Conservation (phyloP, 2,329 filamentous ascomycete genomes). For the Botrytis aclada region DNA sequence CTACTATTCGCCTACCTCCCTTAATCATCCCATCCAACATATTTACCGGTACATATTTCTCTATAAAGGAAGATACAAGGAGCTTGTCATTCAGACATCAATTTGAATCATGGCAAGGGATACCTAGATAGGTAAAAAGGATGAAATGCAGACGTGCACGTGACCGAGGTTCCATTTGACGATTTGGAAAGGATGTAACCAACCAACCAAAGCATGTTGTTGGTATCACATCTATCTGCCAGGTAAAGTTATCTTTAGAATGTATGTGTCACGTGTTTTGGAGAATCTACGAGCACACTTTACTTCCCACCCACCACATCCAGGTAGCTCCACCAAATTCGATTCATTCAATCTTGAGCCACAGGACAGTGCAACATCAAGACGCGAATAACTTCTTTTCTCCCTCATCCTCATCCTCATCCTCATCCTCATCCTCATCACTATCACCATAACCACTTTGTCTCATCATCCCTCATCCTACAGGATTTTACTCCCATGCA, state of each 20-base stretch:
- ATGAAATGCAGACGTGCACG: neutral
- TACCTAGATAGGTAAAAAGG: neutral
- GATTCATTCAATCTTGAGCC: neutral
- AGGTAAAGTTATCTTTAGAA: neutral
- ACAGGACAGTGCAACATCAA: neutral
- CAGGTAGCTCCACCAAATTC: no score
- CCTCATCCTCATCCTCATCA: no score
- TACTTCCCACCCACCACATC: no score
- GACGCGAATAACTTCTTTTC: neutral
- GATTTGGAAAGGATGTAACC: neutral
- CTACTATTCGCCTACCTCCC: neutral
- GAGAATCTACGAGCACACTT: neutral
- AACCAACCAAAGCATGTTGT: no score
- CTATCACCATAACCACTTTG: neutral
- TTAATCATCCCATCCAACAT: no score
- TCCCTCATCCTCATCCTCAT: no score
- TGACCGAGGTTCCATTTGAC: neutral
- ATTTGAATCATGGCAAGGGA: neutral
- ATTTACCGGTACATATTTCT: no score
- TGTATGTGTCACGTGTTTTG: neutral
- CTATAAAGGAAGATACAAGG: no score
- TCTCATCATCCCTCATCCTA: neutral
- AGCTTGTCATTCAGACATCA: no score
- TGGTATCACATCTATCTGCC: no score
- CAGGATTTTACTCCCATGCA: constrained; percentile 1